Base-by-base conservation (phyloP, 441 rosid genomes). In the Croton setiger region DNA sequence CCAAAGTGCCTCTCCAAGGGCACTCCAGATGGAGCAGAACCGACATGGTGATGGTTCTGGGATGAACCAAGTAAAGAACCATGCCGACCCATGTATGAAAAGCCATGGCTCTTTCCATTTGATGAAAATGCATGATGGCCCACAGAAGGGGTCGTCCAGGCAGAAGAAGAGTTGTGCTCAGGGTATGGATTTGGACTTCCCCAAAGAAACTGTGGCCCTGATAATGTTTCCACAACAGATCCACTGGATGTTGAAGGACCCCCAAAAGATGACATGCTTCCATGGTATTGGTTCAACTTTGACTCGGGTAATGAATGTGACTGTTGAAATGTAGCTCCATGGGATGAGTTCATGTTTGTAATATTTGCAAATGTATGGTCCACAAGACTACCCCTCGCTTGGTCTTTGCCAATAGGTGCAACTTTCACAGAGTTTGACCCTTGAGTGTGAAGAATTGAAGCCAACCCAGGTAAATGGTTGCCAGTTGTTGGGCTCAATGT, bases 121-220 rank as follows among this genome's bases (percentile, higher is more conserved):
- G 96, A 84, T 69, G 87, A 78, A 69, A 87, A 84, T 62, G 91
- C 82, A 81, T 69, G 87, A 31, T 69, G 87, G 31, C 85, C 91
- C 58, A 79, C 13, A 11, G 96, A 80, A 18, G 91, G 76, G 41
- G 81, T 76, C 52, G 93, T 76, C 98, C 98, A 89, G 52, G 84
- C 82, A 27, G 97, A 82, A 54, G 96, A 82, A 73, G 78, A 81
- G 37, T 83, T 65, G 75, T 70, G 89, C 63, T 88, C 93, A 0
- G 90, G 69, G 68, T 84, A 85, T 27, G 89, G 74, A 67, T 83
- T 86, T 61, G 90, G 95, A 77, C 92, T 88, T 63, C 99, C 99
- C 99, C 99, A 96, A 4, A 96, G 98, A 78, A 96, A 96, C 75
- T 96, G 96, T 59, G 96, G 87, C 55, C 98, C 99, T 0, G 99